A percentile compares a stretch with the other conserved stretches of the same genome.
Conservation (phyloP, 2,329 filamentous ascomycete species). For the Nemania sp. region DNA sequence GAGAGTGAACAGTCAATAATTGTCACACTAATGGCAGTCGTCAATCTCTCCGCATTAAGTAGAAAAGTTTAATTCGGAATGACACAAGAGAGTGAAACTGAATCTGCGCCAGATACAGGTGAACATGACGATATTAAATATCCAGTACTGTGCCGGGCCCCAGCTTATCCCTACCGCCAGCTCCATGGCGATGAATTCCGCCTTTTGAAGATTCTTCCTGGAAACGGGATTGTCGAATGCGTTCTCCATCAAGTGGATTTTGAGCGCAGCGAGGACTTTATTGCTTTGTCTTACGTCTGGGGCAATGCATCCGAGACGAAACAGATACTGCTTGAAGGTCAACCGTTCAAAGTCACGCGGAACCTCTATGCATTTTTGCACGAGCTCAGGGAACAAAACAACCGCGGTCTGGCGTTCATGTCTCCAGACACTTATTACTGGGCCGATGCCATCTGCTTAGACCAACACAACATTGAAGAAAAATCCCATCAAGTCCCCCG, state of each 20-base stretch:
- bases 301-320: neutral
- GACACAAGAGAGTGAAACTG: conserved; percentile 34
- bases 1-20: neutral
- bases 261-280: conserved; percentile 11
- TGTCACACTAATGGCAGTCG: neutral
- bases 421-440: conserved; percentile 20
- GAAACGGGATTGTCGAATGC: conserved; percentile 24
- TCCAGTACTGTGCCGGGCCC: conserved; percentile 3
- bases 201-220: conserved; percentile 27
- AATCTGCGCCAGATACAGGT: neutral
- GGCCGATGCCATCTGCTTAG: conserved; percentile 33
- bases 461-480: conserved; percentile 26
- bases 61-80: neutral
- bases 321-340: conserved; percentile 17
- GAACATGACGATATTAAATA: conserved; percentile 1
- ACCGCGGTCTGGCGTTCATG: neutral
- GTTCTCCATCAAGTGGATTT: conserved; percentile 27
- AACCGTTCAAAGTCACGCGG: conserved; percentile 12
- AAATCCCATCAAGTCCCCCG: conserved; percentile 24
- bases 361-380: conserved; percentile 18
- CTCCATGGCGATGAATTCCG: conserved; percentile 25
- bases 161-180: conserved; percentile 29
- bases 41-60: neutral
- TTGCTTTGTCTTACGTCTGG: conserved; percentile 25
- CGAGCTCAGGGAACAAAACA: conserved; percentile 10